Base-by-base conservation (phyloP, 2,329 filamentous ascomycete species). In the Alternaria ventricosa region DNA sequence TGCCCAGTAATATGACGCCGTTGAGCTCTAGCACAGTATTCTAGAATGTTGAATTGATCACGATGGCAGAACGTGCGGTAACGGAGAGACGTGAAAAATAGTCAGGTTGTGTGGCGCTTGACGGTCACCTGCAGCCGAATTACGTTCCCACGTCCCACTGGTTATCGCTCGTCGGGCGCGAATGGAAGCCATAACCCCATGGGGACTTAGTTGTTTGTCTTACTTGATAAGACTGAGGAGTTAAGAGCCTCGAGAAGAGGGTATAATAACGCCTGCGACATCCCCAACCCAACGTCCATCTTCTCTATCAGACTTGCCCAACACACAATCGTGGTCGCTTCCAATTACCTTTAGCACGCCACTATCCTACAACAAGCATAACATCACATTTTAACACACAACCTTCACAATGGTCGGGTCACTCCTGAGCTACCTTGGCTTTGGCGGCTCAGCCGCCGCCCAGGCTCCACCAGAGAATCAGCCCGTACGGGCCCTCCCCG, bases 401-500 rank as follows among this genome's bases (percentile, higher is more conserved):
- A 46, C 20, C 20, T 46, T 43, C 46, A 67, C 46, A 57, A 75
- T 74, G 72, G 72, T 71, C 22, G 67, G 70, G 62, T 75, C 71
- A 54, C 60, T 76, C 25, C 57, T 74, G 50, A 74, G 68, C 55
- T 75, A 75, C 51, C 68, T 76, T 54, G 71, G 73, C 53, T 69
- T 76, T 30, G 66, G 71, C 44, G 66, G 67, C 60, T 51, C 66
- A 44, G 55, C 67, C 33, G 47, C 65, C 23, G 47, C 66, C 63
- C 63, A 60, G 33, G 30, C 50, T 20, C 60, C 44, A 41, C 55
- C 70, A 62, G 64, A 70, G 53, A 71, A 67, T 53, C 53, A 66
- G 30, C 70, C 82, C 53, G 74, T 81, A 23, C 77, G 80, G 18
- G 81, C 85, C 20, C 76, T 83, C 41, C 82, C 82, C 41, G 72